Evolutionary conservation across 2,329 filamentous ascomycete genomes (phyloP).

Genomic region (Lachnellula cervina): DNA sequence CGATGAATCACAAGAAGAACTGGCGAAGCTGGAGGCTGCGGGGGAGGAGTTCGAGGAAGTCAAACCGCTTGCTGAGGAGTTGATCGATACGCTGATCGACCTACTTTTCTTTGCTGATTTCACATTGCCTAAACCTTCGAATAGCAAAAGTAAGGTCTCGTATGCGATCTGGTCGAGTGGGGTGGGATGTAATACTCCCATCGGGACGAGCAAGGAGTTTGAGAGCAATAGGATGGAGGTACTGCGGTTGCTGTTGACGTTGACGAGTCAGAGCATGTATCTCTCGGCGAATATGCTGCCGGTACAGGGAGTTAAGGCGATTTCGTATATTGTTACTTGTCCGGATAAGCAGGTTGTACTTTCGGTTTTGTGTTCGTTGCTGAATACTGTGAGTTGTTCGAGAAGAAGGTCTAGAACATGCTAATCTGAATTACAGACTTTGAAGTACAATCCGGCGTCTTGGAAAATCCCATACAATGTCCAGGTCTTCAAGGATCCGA

Average conservation of each 20-base stretch:
- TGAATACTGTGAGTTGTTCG: conserved; percentile 74
- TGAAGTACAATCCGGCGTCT: conserved; percentile 91
- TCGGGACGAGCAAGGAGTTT: conserved; percentile 83
- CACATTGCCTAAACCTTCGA: conserved; percentile 69
- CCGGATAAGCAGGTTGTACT: conserved; percentile 88
- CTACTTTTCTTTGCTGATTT: conserved; percentile 89
- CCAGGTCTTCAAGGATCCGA: conserved; percentile 84
- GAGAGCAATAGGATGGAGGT: conserved; percentile 93
- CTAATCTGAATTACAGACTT: conserved; percentile 51
- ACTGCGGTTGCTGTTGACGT: conserved; percentile 74
- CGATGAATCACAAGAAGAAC: conserved; percentile 62
- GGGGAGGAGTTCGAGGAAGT: conserved; percentile 70
- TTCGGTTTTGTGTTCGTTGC: conserved; percentile 81
- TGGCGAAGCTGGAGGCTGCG: conserved; percentile 43
- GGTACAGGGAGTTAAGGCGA: conserved; percentile 72
- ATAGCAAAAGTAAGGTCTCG: conserved; percentile 73
- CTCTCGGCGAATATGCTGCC: conserved; percentile 75
- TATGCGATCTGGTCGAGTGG: conserved; percentile 98
- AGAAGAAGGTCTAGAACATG: conserved; percentile 2
- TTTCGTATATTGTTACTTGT: conserved; percentile 85
- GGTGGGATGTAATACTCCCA: conserved; percentile 86
- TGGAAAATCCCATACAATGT: conserved; percentile 95
- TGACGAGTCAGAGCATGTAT: conserved; percentile 92
- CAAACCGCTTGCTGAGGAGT: conserved; percentile 84
- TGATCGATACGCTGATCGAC: conserved; percentile 85